phyloP scores from a whole-genome alignment of 2,329 filamentous ascomycete genomes.

The Amphichorda felina region DNA sequence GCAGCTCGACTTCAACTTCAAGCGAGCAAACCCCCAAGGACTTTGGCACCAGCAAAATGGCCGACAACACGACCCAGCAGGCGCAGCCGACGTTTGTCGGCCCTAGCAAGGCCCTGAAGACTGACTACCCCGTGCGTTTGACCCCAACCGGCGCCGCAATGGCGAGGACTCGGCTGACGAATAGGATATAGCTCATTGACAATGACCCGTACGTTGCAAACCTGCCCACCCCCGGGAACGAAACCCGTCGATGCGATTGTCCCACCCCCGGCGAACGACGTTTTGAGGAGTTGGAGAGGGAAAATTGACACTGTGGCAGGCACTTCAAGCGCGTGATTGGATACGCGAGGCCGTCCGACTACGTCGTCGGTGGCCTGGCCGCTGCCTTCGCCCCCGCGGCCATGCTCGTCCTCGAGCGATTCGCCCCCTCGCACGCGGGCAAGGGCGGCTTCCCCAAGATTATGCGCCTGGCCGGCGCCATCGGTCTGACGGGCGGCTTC shows the following conservation, averaged over 20 bases:
- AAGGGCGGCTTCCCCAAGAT: slow-evolving; percentile 71
- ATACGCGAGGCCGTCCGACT: slow-evolving; percentile 82
- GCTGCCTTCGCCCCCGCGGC: slow-evolving; percentile 62
- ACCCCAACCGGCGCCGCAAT: slow-evolving; percentile 6
- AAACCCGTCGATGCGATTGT: neutral
- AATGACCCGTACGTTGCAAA: slow-evolving; percentile 80
- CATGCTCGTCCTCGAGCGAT: slow-evolving; percentile 69
- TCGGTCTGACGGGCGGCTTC: slow-evolving; percentile 70
- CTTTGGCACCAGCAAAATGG: slow-evolving; percentile 16
- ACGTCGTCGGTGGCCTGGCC: slow-evolving; percentile 55
- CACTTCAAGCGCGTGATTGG: slow-evolving; percentile 83
- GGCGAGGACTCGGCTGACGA: slow-evolving; percentile 9
- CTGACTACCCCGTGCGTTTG: slow-evolving; percentile 72
- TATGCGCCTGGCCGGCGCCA: slow-evolving; percentile 64
- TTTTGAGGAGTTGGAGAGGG: neutral
- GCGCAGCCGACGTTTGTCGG: slow-evolving; percentile 20
- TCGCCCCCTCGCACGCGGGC: slow-evolving; percentile 75
- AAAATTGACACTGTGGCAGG: slow-evolving; percentile 29
- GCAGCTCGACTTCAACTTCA: slow-evolving; percentile 1
- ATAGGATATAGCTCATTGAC: slow-evolving; percentile 73
- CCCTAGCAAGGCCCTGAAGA: slow-evolving; percentile 62
- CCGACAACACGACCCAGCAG: slow-evolving; percentile 25
- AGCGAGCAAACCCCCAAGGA: neutral
- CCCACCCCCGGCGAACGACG: neutral
- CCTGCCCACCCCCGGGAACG: neutral